Conservation (phyloP, 352 stramenopile genomes). For the Globisporangium barbulae region DNA sequence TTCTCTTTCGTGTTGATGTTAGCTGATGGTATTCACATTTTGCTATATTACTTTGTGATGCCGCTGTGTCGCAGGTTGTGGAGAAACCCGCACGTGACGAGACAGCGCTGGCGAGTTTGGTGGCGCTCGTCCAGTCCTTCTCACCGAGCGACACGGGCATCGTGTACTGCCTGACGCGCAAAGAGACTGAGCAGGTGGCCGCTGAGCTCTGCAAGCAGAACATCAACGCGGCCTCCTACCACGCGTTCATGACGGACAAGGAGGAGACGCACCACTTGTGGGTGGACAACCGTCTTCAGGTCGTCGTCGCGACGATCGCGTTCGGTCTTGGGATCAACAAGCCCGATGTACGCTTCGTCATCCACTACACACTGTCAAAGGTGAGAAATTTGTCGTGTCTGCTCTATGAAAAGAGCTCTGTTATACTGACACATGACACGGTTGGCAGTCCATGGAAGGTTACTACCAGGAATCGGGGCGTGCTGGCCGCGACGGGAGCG, state of each 20-base stretch:
- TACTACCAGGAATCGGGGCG: constrained; percentile 98
- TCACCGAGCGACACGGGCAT: constrained; percentile 70
- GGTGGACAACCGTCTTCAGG: constrained; percentile 58
- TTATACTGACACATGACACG: no score
- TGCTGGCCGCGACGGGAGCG: constrained; percentile 92
- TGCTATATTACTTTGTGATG: constrained; percentile 6
- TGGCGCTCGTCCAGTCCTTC: constrained; percentile 75
- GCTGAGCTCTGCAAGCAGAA: constrained; percentile 61
- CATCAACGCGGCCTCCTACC: constrained; percentile 86
- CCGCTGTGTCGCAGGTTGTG: constrained; percentile 24
- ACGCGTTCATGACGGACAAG: constrained; percentile 77
- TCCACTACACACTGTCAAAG: constrained; percentile 87
- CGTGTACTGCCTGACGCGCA: constrained; percentile 90
- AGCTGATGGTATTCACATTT: background rate
- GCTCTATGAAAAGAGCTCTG: background rate
- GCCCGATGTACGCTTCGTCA: constrained; percentile 89
- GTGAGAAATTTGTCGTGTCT: constrained; percentile 16
- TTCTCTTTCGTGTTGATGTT: constrained; percentile 16
- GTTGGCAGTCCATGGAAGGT: constrained; percentile 86
- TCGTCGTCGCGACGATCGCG: constrained; percentile 92
- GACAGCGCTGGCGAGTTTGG: constrained; percentile 54
- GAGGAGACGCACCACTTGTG: constrained; percentile 61
- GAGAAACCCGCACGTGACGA: constrained; percentile 47
- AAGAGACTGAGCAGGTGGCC: constrained; percentile 90
- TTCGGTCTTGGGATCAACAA: constrained; percentile 96